Conservation (phyloP, 805 yeast species). For the Zygotorulaspora chibaensis region DNA sequence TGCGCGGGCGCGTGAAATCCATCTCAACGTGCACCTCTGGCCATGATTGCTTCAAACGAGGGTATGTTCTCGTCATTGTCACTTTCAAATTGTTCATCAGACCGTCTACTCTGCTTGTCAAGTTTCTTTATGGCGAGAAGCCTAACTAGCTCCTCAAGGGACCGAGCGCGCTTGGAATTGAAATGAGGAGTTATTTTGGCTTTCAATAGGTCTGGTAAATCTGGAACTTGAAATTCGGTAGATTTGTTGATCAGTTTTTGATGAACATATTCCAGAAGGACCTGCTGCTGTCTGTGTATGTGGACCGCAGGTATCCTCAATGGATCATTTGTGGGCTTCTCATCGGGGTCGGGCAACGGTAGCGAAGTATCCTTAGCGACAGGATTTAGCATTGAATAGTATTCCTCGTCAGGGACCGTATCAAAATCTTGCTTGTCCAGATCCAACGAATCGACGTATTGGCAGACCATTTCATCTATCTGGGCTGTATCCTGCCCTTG, state of each 20-base stretch:
- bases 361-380: constrained; percentile 16
- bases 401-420: constrained; percentile 5
- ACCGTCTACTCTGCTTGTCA: neutral
- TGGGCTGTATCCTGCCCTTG: constrained; percentile 36
- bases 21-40: constrained; percentile 12
- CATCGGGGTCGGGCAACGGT: constrained; percentile 20
- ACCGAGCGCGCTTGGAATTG: constrained; percentile 7
- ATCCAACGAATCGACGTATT: constrained; percentile 43
- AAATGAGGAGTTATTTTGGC: constrained; percentile 20
- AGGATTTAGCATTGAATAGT: constrained; percentile 14
- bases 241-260: constrained; percentile 19
- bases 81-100: constrained; percentile 11
- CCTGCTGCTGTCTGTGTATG: constrained; percentile 28
- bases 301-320: constrained; percentile 31
- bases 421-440: constrained; percentile 25
- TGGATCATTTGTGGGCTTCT: constrained; percentile 22
- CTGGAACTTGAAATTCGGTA: constrained; percentile 27
- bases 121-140: constrained; percentile 21
- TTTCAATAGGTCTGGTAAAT: constrained; percentile 22
- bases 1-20: too few relatives aligned
- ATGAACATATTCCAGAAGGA: constrained; percentile 25
- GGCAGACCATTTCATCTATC: constrained; percentile 41
- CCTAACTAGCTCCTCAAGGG: constrained; percentile 10
- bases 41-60: constrained; percentile 22
- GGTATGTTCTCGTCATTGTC: constrained; percentile 18